Evolutionary conservation across 2,329 filamentous ascomycete genomes (phyloP).

Genomic region (Aspergillus spinulosporus): DNA sequence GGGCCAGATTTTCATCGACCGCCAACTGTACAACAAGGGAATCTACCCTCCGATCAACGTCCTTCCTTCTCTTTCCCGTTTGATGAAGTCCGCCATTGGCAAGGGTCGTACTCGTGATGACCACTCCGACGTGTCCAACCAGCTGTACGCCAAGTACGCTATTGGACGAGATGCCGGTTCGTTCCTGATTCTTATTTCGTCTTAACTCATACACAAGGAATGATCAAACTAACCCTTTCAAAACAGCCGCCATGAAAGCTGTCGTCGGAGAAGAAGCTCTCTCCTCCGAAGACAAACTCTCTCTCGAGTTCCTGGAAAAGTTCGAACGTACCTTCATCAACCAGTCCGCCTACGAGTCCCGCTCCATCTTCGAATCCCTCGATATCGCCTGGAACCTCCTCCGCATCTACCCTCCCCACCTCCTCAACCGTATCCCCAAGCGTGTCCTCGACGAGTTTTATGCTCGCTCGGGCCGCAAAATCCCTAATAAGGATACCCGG

Average conservation of each 20-base stretch:
- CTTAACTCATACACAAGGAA: not conserved
- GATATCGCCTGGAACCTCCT: constrained; percentile 96
- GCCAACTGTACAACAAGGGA: constrained; percentile 90
- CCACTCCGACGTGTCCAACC: constrained; percentile 97
- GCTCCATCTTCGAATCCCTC: constrained; percentile 87
- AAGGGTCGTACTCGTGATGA: constrained; percentile 96
- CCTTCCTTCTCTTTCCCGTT: constrained; percentile 91
- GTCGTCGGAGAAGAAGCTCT: constrained; percentile 98
- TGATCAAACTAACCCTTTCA: not conserved
- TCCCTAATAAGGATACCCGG: constrained; percentile 49
- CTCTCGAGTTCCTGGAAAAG: constrained; percentile 96
- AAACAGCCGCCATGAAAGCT: constrained; percentile 88
- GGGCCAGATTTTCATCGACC: constrained; percentile 97
- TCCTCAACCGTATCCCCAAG: constrained; percentile 90
- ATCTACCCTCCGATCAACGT: constrained; percentile 99
- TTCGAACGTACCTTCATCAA: constrained; percentile 94
- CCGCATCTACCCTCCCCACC: constrained; percentile 95
- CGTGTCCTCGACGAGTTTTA: constrained; percentile 84
- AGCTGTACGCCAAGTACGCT: constrained; percentile 99
- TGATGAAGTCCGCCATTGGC: constrained; percentile 99
- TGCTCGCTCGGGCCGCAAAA: constrained; percentile 56
- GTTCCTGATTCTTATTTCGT: constrained; percentile 17
- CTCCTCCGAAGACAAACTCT: constrained; percentile 94
- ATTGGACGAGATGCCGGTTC: constrained; percentile 86
- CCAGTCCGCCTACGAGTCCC: constrained; percentile 88